A percentile compares a stretch with the other conserved stretches of the same genome.
These are phyloP conservation scores for Xerocomus potaroensis DNA, from an alignment of 768 basidiomycete genomes.

Conservation along the genomic window DNA sequence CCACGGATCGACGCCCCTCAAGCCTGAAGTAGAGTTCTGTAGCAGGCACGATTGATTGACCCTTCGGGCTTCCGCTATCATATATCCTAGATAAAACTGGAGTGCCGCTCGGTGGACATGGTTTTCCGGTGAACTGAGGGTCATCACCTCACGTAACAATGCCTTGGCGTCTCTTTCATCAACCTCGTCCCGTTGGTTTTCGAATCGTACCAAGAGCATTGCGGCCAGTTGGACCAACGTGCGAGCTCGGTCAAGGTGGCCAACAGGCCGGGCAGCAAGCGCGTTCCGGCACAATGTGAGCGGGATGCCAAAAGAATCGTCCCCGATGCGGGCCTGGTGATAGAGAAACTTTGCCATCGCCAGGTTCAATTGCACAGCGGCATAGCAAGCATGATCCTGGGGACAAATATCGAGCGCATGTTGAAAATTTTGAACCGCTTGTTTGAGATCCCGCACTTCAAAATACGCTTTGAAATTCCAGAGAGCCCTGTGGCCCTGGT, in stretches of 20 bases:
- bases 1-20: too few species aligned
- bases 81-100: too few species aligned
- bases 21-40: too few species aligned
- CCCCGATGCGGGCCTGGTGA: neutral
- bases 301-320: neutral
- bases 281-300: neutral
- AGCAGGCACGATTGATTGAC: too few species aligned
- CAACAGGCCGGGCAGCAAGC: neutral
- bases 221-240: neutral
- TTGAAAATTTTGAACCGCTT: neutral
- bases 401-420: slow-evolving; percentile 2
- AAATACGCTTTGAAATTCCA: too few species aligned
- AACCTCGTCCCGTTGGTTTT: neutral
- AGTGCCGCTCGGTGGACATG: neutral
- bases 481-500: too few species aligned
- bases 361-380: slow-evolving; percentile 1
- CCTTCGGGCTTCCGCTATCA: too few species aligned
- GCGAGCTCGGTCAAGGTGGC: neutral
- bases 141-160: neutral
- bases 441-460: neutral
- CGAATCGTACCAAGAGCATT: neutral
- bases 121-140: neutral
- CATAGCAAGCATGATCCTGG: slow-evolving; percentile 1
- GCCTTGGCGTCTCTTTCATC: neutral
- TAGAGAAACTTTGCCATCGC: neutral